phyloP scores from a whole-genome alignment of 1,284 basidiomycete genomes.

The Testicularia cyperi region DNA sequence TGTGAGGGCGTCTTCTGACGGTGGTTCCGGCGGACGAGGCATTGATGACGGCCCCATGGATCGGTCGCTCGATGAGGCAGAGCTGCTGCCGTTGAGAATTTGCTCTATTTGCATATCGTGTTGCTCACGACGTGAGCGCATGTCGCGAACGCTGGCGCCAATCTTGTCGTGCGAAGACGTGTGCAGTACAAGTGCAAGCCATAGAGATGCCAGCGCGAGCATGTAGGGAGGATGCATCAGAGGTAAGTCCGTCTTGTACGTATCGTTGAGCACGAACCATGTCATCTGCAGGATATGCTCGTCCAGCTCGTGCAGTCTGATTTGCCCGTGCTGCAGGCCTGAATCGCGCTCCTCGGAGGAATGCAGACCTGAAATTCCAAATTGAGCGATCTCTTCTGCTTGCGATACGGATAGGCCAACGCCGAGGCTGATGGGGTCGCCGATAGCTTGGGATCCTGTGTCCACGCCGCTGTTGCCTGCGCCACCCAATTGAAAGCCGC shows the following conservation, averaged over 20 bases:
- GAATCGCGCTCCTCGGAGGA: neutral
- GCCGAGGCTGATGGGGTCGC: too few species aligned
- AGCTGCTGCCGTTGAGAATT: slow-evolving; percentile 1
- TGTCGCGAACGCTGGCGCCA: slow-evolving; percentile 3
- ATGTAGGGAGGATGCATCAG: slow-evolving; percentile 90
- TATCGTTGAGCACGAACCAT: slow-evolving; percentile 91
- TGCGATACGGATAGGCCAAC: too few species aligned
- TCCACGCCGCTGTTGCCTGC: too few species aligned
- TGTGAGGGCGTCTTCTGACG: slow-evolving; percentile 66
- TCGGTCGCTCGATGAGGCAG: slow-evolving; percentile 10
- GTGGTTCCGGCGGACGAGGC: slow-evolving; percentile 53
- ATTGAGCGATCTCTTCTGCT: too few species aligned
- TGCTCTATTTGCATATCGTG: slow-evolving; percentile 59
- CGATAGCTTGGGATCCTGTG: too few species aligned
- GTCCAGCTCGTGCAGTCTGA: slow-evolving; percentile 59
- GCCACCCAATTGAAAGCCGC: too few species aligned
- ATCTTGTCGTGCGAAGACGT: slow-evolving; percentile 16
- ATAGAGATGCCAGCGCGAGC: slow-evolving; percentile 85
- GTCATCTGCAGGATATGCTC: slow-evolving; percentile 63
- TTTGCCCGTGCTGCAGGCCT: neutral
- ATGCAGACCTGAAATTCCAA: neutral
- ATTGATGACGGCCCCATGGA: too few species aligned
- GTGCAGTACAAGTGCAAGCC: slow-evolving; percentile 64
- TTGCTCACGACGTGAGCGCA: slow-evolving; percentile 5
- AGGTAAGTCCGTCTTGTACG: slow-evolving; percentile 84